Base-by-base conservation (phyloP, 495 filamentous ascomycete genomes). In the Rhizodiscina lignyota region DNA sequence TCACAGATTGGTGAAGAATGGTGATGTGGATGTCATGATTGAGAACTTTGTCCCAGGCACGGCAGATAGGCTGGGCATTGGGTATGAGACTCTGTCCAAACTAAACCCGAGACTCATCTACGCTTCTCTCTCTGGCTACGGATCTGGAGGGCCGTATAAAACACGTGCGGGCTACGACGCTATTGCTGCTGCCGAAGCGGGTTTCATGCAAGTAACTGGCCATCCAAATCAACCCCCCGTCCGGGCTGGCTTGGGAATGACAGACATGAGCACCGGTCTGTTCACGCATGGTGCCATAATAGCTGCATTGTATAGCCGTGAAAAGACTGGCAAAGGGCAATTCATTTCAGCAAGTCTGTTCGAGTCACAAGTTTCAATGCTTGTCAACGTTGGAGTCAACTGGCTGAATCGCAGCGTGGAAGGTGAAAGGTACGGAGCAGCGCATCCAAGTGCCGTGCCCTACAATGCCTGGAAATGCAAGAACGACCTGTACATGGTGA, bases 121-220 rank as follows among this genome's bases (percentile, higher is more conserved):
- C 40, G 72, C 74, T 16, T 75, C 70, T 51, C 77, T 79, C 40
- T 78, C 74, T 1, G 74, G 74, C 16, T 83, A 83, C 45, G 89
- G 89, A 2, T 91, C 96, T 53, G 92, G 80, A 2, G 89, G 89
- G 0, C 91, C 91, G 0, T 94, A 93, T 54, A 76, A 76, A n/a
- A 70, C 74, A 31, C 70, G 91, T 5, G 84, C 89, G 5, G 89
- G 89, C 8, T 97, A 97, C 61, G 89, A 97, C 56, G 91, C 96
- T 38, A 96, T 97, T 85, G 91, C 96, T 0, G 89, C 96, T 57
- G 91, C 87, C 13, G 89, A 96, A 55, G 83, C 96, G 63, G 89
- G 89, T 4, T 50, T 97, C 37, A 97, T 97, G 89, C 91, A 97
- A 52, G 94, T 97, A 36, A 97, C 89, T 0, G 89, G 89, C 8